Conservation (phyloP, 2,329 filamentous ascomycete genomes). For the Polychaeton citri region DNA sequence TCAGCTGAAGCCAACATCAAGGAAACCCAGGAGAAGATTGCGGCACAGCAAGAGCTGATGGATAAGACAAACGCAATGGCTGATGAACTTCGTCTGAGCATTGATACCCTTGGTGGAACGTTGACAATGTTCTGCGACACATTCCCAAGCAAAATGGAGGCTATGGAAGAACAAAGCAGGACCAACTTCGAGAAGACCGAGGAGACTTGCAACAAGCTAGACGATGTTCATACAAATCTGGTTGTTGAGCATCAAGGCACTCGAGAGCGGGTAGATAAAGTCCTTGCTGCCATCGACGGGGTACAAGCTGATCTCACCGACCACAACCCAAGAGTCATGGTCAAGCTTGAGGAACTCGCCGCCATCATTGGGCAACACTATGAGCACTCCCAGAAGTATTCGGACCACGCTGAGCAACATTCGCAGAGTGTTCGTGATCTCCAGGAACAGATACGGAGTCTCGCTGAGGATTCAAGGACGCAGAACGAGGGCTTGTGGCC, state of each 20-base stretch:
- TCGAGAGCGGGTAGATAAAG: constrained; percentile 65
- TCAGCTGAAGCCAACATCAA: constrained; percentile 61
- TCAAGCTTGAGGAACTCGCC: constrained; percentile 75
- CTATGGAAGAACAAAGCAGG: constrained; percentile 75
- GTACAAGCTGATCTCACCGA: constrained; percentile 70
- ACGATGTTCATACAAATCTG: constrained; percentile 59
- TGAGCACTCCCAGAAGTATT: constrained; percentile 61
- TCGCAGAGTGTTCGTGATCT: constrained; percentile 30
- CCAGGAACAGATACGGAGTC: constrained; percentile 27
- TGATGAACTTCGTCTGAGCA: constrained; percentile 74
- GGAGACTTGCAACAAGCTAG: constrained; percentile 60
- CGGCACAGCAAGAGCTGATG: constrained; percentile 60
- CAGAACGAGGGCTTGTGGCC: constrained; percentile 18
- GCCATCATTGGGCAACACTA: constrained; percentile 73
- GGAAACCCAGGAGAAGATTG: constrained; percentile 58
- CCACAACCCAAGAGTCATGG: constrained; percentile 76
- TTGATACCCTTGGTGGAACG: constrained; percentile 68
- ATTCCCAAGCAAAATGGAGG: constrained; percentile 58
- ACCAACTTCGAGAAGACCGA: constrained; percentile 75
- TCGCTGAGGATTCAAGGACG: constrained; percentile 30
- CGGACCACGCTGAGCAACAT: constrained; percentile 21
- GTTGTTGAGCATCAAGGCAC: constrained; percentile 74
- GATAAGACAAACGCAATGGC: constrained; percentile 63
- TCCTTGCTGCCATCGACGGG: constrained; percentile 57
- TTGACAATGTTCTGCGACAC: constrained; percentile 38